A percentile compares a stretch with the other conserved stretches of the same genome.
Evolutionary conservation across 768 basidiomycete species (phyloP).

Genomic region (Suillus bovinus): DNA sequence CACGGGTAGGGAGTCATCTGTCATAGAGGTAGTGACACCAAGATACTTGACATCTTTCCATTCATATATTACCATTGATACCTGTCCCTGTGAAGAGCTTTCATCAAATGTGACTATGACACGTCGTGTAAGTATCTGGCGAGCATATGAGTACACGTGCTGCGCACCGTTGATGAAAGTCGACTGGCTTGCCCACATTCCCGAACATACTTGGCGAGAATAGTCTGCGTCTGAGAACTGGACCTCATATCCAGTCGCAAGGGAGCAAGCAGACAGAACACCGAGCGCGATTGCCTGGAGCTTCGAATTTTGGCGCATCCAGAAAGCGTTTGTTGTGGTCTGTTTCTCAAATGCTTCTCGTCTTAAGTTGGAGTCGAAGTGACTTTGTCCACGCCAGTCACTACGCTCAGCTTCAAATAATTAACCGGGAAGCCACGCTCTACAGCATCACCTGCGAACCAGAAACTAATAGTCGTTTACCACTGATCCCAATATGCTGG

Average conservation of each 20-base stretch:
- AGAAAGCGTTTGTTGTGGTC: slow-evolving; percentile 28
- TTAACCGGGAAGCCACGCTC: background rate
- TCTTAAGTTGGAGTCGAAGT: slow-evolving; percentile 6
- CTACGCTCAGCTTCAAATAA: background rate
- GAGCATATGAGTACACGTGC: slow-evolving; percentile 8
- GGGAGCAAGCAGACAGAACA: slow-evolving; percentile 34
- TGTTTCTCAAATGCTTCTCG: slow-evolving; percentile 22
- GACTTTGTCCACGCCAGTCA: slow-evolving; percentile 5
- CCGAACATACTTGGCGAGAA: slow-evolving; percentile 89
- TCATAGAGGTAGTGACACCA: slow-evolving; percentile 62
- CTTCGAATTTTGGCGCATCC: slow-evolving; percentile 27
- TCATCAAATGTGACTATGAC: slow-evolving; percentile 72
- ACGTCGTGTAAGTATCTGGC: slow-evolving; percentile 1
- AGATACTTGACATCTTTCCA: slow-evolving; percentile 88
- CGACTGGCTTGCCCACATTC: slow-evolving; percentile 83
- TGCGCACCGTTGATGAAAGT: slow-evolving; percentile 81
- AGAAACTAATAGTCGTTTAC: background rate
- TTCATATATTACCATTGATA: slow-evolving; percentile 95
- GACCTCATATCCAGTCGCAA: slow-evolving; percentile 56
- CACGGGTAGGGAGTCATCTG: slow-evolving; percentile 63
- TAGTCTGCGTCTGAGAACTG: slow-evolving; percentile 76
- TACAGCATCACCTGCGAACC: background rate
- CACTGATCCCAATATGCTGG: slow-evolving; percentile 55
- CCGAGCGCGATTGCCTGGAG: slow-evolving; percentile 18
- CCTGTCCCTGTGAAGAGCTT: slow-evolving; percentile 72